Conservation (phyloP, 2,329 filamentous ascomycete species). For the Knoxdaviesia proteae region DNA sequence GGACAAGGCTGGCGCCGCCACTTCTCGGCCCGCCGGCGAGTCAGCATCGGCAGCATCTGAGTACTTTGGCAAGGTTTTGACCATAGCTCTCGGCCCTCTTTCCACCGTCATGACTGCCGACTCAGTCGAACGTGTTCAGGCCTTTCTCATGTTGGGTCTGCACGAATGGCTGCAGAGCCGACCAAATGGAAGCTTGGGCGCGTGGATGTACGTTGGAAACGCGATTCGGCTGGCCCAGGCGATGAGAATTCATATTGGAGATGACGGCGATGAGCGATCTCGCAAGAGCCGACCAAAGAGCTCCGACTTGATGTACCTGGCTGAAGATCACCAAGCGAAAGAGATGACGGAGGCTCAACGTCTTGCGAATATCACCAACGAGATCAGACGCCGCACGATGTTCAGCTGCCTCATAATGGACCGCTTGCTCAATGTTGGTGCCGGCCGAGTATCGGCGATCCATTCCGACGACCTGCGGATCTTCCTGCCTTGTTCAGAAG, state of each 20-base stretch:
- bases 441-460: constrained; percentile 37
- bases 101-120: constrained; percentile 26
- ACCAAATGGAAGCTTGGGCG: constrained; percentile 29
- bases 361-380: constrained; percentile 25
- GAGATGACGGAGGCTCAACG: constrained; percentile 6
- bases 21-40: too few species aligned
- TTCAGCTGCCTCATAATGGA: constrained; percentile 59
- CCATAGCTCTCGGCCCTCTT: constrained; percentile 25
- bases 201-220: constrained; percentile 45
- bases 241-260: constrained; percentile 21
- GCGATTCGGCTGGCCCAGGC: constrained; percentile 43
- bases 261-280: background rate
- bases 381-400: constrained; percentile 47
- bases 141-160: constrained; percentile 47
- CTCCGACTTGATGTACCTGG: too few species aligned
- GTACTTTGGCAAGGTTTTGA: constrained; percentile 40
- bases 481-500: constrained; percentile 46
- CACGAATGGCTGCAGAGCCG: constrained; percentile 50
- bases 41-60: constrained; percentile 34
- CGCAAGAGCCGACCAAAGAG: too few species aligned
- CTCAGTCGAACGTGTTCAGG: constrained; percentile 43
- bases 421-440: constrained; percentile 44
- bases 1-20: constrained; percentile 16
- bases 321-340: background rate
- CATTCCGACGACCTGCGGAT: constrained; percentile 37